Evolutionary conservation across 352 stramenopile genomes (phyloP), one percentile per base, ranked within the genome.

Genomic region (Plasmopara muralis): DNA sequence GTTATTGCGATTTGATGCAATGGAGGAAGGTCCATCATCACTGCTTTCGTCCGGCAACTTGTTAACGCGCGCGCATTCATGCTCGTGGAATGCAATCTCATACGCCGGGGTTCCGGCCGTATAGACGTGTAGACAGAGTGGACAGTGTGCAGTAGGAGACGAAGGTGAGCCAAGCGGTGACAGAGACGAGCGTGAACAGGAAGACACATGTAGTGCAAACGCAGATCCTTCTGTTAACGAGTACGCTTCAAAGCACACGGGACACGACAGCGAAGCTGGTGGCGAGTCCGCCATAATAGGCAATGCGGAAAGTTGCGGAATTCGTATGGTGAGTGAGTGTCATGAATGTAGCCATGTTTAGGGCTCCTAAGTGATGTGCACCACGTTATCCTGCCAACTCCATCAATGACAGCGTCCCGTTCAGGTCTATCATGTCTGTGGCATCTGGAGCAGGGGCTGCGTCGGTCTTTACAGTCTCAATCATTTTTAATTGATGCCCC

Each of bases 21-120:
- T 28, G 13, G 14, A 39, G 1, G 43, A 7, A 9, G n/a, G 8
- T 29, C 10, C 34, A 28, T 58, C 48, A 0, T 55, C 29, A 2
- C 18, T 41, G 6, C 57, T 41, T 0, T 12, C 25, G 6, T 57
- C 47, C 1, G 53, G 44, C 9, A 51, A 47, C 2, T 70, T 57
- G 53, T 92, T 87, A 13, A 83, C 63, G 13, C 77, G 77, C 43
- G 72, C 70, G 61, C 82, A 93, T 55, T 93, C 82, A 52, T 82
- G 69, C 37, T 89, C 76, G 54, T 93, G 82, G 63, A 90, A 89
- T 8, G 67, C 55, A 39, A 90, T 77, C 45, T 87, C 82, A 52
- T 85, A 66, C 28, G 68, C 30, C 35, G 69, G 52, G 18, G 72
- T 60, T 29, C 55, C 63, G 6, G 51, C 65, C 8, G 60, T 58